A percentile compares a stretch with the other conserved stretches of the same genome.
Conservation (phyloP, 2,329 filamentous ascomycete species). For the Escovopsis weberi region DNA sequence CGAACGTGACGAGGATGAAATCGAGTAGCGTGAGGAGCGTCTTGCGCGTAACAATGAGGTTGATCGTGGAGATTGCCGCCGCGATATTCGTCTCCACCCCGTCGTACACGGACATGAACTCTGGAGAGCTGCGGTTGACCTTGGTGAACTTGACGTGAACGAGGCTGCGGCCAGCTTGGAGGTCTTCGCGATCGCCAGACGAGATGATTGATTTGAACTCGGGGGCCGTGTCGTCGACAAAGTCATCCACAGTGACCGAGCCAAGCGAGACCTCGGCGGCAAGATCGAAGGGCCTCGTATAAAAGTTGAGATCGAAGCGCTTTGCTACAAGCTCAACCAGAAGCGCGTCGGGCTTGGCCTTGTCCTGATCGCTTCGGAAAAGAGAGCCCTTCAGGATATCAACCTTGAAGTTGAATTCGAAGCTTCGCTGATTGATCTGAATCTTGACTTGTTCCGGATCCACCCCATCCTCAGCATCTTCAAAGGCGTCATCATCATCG, state of each 20-base stretch:
- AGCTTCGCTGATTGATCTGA: constrained; percentile 59
- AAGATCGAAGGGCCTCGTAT: constrained; percentile 82
- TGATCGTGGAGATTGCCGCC: constrained; percentile 86
- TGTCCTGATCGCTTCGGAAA: constrained; percentile 71
- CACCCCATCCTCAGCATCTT: constrained; percentile 48
- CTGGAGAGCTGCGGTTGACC: constrained; percentile 80
- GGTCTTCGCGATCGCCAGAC: constrained; percentile 58
- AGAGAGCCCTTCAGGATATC: constrained; percentile 88
- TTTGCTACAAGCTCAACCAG: constrained; percentile 87
- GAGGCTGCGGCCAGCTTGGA: constrained; percentile 62
- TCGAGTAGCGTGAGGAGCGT: constrained; percentile 86
- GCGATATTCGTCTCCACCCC: constrained; percentile 89
- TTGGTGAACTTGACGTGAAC: constrained; percentile 81
- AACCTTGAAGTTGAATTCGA: constrained; percentile 94
- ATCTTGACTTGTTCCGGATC: constrained; percentile 49
- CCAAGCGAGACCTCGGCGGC: constrained; percentile 79
- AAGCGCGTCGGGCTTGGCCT: constrained; percentile 59
- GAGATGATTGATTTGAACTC: constrained; percentile 98
- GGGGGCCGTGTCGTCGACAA: constrained; percentile 73
- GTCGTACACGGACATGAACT: constrained; percentile 84
- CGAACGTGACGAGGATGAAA: constrained; percentile 87
- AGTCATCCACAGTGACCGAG: constrained; percentile 81
- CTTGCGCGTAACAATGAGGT: constrained; percentile 82
- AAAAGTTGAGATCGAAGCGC: constrained; percentile 75
- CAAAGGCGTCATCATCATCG: constrained; percentile 49